A percentile compares a stretch with the other conserved stretches of the same genome.
phyloP scores from a whole-genome alignment of 257 asterid genomes.

The Leonotis leonurus region DNA sequence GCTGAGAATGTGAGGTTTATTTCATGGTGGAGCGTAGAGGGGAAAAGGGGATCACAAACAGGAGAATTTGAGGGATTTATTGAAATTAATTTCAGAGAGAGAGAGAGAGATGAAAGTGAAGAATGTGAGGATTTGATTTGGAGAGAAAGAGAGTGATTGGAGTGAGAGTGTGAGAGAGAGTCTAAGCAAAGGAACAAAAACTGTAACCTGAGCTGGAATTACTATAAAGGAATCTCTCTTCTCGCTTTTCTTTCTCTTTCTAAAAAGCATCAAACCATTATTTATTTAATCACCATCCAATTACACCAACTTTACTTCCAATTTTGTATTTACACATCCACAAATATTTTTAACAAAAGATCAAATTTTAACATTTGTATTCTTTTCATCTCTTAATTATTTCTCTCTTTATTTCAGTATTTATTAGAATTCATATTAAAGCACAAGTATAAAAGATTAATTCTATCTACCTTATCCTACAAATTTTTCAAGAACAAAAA shows the following conservation, averaged over 20 bases:
- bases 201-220: conserved; percentile 20
- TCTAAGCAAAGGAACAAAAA: background rate
- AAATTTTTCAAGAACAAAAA: no score
- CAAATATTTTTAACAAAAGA: no score
- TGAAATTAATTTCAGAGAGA: conserved; percentile 3
- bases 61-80: background rate
- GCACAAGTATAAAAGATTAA: no score
- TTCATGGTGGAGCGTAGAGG: no score
- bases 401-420: no score
- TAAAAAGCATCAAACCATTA: conserved; percentile 17
- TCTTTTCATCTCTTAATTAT: no score
- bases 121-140: conserved; percentile 3
- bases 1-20: background rate
- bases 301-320: no score
- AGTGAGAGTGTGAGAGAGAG: background rate
- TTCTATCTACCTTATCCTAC: no score
- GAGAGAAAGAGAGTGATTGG: conserved; percentile 15
- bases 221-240: background rate
- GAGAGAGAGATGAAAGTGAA: background rate
- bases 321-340: no score
- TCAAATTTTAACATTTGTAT: no score
- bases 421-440: no score
- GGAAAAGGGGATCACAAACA: background rate
- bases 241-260: background rate
- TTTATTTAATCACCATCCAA: background rate